Base-by-base conservation (phyloP, 805 yeast species). In the Schwanniomyces sp. region DNA sequence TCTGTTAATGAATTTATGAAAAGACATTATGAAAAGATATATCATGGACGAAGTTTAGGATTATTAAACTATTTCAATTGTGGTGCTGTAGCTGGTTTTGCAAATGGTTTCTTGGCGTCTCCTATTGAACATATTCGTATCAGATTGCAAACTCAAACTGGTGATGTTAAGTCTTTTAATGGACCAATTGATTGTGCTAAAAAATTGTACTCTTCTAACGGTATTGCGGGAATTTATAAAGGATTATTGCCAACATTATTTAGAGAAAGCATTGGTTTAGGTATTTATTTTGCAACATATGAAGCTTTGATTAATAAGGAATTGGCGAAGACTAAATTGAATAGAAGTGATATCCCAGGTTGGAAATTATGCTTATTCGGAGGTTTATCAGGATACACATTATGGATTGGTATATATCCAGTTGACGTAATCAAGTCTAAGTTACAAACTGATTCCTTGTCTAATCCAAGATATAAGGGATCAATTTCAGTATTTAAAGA, bases 101-200 rank as follows among this genome's bases (percentile, higher is more conserved):
- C 96, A 27, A 92, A 91, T 70, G 87, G 96, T 1, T 80, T 91
- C 44, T 64, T 92, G 54, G 96, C 97, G 0, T 79, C 92, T 11
- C 99, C 99, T 2, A 92, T 94, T 53, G 99, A 94, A 66, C 98
- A 91, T 62, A 80, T 94, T 50, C 85, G 99, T 73, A 91, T 94
- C 57, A 79, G 97, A 55, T 78, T 95, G 53, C 99, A 94, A 68
- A 90, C 96, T 2, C 96, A 89, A 66, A 85, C 88, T 8, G 72
- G 76, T 0, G 54, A 70, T 7, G 73, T 73, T n/a, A 75, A 74
- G 52, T 61, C 61, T 30, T 85, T 81, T 50, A 62, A 74, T 36
- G 97, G 97, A 1, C 96, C 96, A 6, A 55, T 85, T 11, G 92
- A 85, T 57, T 82, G 88, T 52, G 74, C 86, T 47, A 76, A 67